Conservation (phyloP, 176 grass and related monocot species). For the Thinopyrum elongatum region DNA sequence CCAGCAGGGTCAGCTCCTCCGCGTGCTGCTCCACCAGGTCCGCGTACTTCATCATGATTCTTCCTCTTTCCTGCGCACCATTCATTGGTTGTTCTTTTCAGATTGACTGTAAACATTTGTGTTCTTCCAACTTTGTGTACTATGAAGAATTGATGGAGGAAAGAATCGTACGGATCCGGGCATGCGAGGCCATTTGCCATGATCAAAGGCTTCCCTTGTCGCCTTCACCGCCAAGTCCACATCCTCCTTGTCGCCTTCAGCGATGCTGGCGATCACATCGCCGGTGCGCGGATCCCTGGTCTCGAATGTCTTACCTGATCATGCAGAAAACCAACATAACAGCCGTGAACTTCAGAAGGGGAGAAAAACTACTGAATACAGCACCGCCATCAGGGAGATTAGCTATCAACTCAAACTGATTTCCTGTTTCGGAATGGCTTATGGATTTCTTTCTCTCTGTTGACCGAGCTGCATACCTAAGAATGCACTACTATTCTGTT, state of each 20-base stretch:
- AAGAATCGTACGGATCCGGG: slow-evolving; percentile 49
- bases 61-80: slow-evolving; percentile 43
- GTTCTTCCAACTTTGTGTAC: background rate
- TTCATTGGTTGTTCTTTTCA: background rate
- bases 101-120: background rate
- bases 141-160: background rate
- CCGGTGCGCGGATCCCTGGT: slow-evolving; percentile 69
- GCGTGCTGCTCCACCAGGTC: slow-evolving; percentile 54
- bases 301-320: slow-evolving; percentile 57
- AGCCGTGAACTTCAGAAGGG: background rate
- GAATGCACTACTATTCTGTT: too few relatives aligned
- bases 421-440: too few relatives aligned
- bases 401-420: too few relatives aligned
- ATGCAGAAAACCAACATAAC: background rate
- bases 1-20: slow-evolving; percentile 48
- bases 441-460: too few relatives aligned
- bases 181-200: slow-evolving; percentile 81
- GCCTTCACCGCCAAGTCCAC: slow-evolving; percentile 57
- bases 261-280: slow-evolving; percentile 47
- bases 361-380: background rate
- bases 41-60: slow-evolving; percentile 47
- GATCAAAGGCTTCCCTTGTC: slow-evolving; percentile 64
- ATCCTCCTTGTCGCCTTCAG: slow-evolving; percentile 62
- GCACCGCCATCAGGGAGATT: too few relatives aligned
- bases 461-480: too few relatives aligned